Evolutionary conservation across 495 filamentous ascomycete species (phyloP), one percentile per base, ranked within the genome.

Genomic region (Aspergillus olivimuriae): DNA sequence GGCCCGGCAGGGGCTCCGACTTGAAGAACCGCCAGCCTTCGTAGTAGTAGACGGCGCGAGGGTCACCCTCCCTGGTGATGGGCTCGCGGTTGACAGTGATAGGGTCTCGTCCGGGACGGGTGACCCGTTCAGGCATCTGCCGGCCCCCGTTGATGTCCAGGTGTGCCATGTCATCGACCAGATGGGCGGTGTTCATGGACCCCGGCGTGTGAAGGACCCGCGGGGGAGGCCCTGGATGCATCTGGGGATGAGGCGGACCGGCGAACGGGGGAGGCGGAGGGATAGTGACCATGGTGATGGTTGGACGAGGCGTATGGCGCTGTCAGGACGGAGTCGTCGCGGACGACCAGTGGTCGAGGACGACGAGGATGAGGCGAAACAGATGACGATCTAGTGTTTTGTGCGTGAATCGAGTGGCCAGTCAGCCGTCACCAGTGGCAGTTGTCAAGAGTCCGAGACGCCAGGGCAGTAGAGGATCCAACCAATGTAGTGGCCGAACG

Each of bases 1-100:
- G 51, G 2, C 62, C 58, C 15, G 60, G 52, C 8, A 47, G 39
- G 5, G 57, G 47, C 12, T 58, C 52, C 14, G 62, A 60, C 39
- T 69, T 64, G 55, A 55, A 60, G 32, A 66, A 65, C 14, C 56
- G 61, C 33, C 53, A 69, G 1, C 66, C 66, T 20, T 58, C 44
- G 26, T 66, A 68, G 2, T 39, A 40, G 4, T 39, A 20, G 16
- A 34, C 46, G 14, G 33, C 26, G 10, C 45, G 35, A 2, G 44
- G 37, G 17, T 43, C 44, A 2, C 36, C 31, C 10, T 51, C 40
- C 15, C 39, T 36, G 14, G n/a, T 22, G 23, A 9, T 22, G 32
- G 20, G 34, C 19, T 33, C 38, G 18, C 23, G 15, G 15, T 32
- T 44, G 14, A 22, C 41, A 19, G 40, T 18, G 18, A 17, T 28